Percentiles rank a stretch among this genome's conserved stretches.
Conservation (phyloP, 2,329 filamentous ascomycete species). For the Sclerotinia minor region DNA sequence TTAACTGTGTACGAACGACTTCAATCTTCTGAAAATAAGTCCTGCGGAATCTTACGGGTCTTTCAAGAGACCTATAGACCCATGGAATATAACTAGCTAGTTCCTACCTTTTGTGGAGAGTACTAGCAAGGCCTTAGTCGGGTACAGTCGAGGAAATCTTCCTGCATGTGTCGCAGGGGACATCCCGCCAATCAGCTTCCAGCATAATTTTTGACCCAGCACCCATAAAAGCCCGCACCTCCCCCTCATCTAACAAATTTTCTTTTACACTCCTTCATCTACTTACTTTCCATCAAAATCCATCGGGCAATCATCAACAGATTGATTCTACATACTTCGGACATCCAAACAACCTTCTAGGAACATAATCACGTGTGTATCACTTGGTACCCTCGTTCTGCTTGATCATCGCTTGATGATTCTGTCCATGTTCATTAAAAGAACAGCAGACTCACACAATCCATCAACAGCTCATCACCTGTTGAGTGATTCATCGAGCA, state of each 20-base stretch:
- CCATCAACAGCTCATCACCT: conserved; percentile 33
- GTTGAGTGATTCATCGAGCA: conserved; percentile 31
- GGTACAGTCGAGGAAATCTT: conserved; percentile 21
- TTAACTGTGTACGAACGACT: conserved; percentile 19
- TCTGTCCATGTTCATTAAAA: conserved; percentile 30
- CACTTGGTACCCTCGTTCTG: conserved; percentile 41
- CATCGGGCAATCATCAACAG: conserved; percentile 32
- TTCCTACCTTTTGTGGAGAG: conserved; percentile 5
- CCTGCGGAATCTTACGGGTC: not conserved
- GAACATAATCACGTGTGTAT: conserved; percentile 36
- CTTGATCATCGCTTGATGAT: conserved; percentile 34
- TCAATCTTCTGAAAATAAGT: not conserved
- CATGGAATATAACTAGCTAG: not conserved
- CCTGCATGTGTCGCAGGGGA: conserved; percentile 24
- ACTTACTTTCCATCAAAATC: conserved; percentile 28
- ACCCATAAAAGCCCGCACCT: conserved; percentile 37
- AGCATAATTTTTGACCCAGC: conserved; percentile 20
- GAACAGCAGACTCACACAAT: conserved; percentile 29
- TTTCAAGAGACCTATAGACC: not conserved
- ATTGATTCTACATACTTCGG: conserved; percentile 34
- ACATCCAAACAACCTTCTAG: conserved; percentile 30
- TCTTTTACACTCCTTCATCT: conserved; percentile 36
- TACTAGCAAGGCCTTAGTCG: conserved; percentile 32
- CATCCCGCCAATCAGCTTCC: conserved; percentile 22
- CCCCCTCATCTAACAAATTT: conserved; percentile 37